A percentile compares a stretch with the other conserved stretches of the same genome.
phyloP scores from a whole-genome alignment of 371 early-diverging fungal genomes.

The Mucor sp. region DNA sequence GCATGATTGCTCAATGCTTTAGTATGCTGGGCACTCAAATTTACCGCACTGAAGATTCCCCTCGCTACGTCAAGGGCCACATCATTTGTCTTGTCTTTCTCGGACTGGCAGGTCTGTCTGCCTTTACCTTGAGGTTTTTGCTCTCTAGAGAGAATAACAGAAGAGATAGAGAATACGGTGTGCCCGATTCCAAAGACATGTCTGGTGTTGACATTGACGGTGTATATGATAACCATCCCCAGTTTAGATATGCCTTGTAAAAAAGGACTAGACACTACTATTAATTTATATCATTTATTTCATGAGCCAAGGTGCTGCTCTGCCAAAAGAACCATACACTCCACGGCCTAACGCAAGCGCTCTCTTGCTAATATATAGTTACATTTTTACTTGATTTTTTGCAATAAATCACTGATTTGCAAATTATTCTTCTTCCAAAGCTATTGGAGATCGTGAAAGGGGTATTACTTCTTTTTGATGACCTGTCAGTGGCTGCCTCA shows the following conservation, averaged over 20 bases:
- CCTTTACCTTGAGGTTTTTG: conserved; percentile 31
- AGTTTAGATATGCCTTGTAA: conserved; percentile 29
- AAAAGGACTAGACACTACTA: neutral
- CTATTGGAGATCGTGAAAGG: conserved; percentile 6
- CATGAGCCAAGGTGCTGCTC: no score
- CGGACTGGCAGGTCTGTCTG: conserved; percentile 15
- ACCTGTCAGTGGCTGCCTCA: neutral
- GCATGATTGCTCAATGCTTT: conserved; percentile 59
- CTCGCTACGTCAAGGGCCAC: conserved; percentile 56
- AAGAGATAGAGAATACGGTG: conserved; percentile 32
- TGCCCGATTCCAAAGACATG: conserved; percentile 11
- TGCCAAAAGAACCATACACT: no score
- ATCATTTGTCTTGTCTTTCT: conserved; percentile 52
- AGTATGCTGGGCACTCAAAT: conserved; percentile 64
- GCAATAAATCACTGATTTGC: no score
- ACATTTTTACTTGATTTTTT: no score
- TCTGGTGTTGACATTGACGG: conserved; percentile 15
- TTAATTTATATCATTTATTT: no score
- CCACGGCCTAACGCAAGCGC: no score
- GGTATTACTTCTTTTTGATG: conserved; percentile 5
- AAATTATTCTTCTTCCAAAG: neutral
- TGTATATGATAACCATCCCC: conserved; percentile 25
- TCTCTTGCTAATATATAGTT: no score
- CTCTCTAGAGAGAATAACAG: conserved; percentile 51
- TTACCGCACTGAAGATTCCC: conserved; percentile 47